Percentiles rank a stretch among this genome's conserved stretches.
These are phyloP conservation scores for Paramyrothecium roridum DNA, from an alignment of 2,329 filamentous ascomycete genomes.

Conservation along the genomic window DNA sequence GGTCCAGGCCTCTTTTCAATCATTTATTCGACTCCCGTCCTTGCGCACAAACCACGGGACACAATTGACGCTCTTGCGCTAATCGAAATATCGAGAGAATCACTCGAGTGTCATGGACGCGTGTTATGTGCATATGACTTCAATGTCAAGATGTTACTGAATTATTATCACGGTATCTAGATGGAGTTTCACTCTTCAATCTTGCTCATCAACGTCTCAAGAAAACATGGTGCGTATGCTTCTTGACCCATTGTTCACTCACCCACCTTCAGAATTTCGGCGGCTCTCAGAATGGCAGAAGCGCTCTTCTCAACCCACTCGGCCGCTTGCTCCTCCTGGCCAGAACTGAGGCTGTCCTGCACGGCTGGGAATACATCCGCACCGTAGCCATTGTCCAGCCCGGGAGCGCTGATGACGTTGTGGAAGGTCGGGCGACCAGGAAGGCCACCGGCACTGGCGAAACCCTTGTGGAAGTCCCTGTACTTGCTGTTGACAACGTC, in stretches of 20 bases:
- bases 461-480: slow-evolving; percentile 2
- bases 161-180: too few relatives aligned
- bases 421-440: slow-evolving; percentile 1
- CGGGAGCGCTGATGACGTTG: slow-evolving; percentile 1
- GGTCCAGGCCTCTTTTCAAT: too few relatives aligned
- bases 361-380: slow-evolving; percentile 15
- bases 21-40: too few relatives aligned
- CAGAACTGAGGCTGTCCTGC: slow-evolving; percentile 13
- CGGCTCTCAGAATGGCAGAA: slow-evolving; percentile 10
- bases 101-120: too few relatives aligned
- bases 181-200: too few relatives aligned
- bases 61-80: too few relatives aligned
- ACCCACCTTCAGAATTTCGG: slow-evolving; percentile 8
- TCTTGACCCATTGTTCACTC: neutral
- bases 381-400: slow-evolving; percentile 1
- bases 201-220: too few relatives aligned
- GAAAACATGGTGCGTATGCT: neutral
- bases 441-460: slow-evolving; percentile 1
- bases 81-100: too few relatives aligned
- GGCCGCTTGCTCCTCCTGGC: slow-evolving; percentile 11
- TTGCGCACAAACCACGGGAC: too few relatives aligned
- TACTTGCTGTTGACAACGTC: slow-evolving; percentile 2
- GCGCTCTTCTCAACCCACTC: slow-evolving; percentile 16
- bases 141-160: too few relatives aligned
- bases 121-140: too few relatives aligned